These are phyloP conservation scores for Jacaranda copaia DNA, from an alignment of 257 asterid genomes.

Conservation along the genomic window DNA sequence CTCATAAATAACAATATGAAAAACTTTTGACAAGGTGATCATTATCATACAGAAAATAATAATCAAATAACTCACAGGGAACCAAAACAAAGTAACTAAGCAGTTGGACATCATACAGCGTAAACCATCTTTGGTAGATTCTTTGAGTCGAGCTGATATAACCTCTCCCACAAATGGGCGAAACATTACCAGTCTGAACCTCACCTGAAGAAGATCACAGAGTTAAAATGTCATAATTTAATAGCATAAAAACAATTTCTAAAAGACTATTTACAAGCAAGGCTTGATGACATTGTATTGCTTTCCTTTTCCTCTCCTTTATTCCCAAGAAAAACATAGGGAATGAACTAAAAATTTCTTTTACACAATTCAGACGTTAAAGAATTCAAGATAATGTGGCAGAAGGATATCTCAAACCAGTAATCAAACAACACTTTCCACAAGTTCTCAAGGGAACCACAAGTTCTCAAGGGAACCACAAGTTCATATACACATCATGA, in stretches of 20 bases:
- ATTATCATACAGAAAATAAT: conserved; percentile 9
- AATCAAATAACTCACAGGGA: not conserved
- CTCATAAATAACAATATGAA: not conserved
- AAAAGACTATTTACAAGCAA: not conserved
- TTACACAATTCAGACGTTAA: not conserved
- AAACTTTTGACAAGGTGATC: conserved; percentile 11
- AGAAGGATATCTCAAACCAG: not conserved
- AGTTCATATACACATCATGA: not conserved
- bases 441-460: not conserved
- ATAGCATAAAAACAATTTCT: not conserved
- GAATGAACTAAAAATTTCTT: not conserved
- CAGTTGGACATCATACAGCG: conserved; percentile 59
- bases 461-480: not conserved
- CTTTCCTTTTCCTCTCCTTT: not conserved
- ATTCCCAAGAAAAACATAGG: not conserved
- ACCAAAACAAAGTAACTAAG: conserved; percentile 10
- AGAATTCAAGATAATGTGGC: not conserved
- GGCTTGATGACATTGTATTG: not conserved
- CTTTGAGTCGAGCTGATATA: conserved; percentile 72
- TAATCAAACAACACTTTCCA: not conserved
- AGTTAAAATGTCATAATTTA: conserved; percentile 18
- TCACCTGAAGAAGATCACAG: conserved; percentile 62
- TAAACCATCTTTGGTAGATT: conserved; percentile 70
- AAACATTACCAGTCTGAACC: conserved; percentile 80
- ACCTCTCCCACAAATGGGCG: conserved; percentile 91